Evolutionary conservation across 1,139 yeast species (phyloP).

Genomic region (Candida albicans): DNA sequence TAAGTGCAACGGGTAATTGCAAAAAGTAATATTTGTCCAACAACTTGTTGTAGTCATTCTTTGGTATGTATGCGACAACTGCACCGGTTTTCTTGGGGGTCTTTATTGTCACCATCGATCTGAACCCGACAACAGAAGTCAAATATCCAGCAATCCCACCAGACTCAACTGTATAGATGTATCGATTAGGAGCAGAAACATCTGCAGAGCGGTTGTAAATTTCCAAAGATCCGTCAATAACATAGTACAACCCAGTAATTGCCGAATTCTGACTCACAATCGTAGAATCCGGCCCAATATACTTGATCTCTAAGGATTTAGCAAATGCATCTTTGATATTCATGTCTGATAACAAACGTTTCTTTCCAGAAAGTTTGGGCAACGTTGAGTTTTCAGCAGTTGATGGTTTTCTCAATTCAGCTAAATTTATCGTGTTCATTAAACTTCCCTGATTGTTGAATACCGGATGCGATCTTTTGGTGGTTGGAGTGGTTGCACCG

Average conservation of each 20-base stretch:
- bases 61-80: slow-evolving; percentile 72
- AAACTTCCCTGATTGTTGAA: slow-evolving; percentile 7
- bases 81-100: slow-evolving; percentile 54
- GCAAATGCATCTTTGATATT: slow-evolving; percentile 64
- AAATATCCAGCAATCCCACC: slow-evolving; percentile 92
- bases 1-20: slow-evolving; percentile 74
- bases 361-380: slow-evolving; percentile 2
- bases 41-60: slow-evolving; percentile 59
- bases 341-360: slow-evolving; percentile 9
- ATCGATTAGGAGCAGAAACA: slow-evolving; percentile 22
- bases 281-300: slow-evolving; percentile 52
- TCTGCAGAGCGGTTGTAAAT: slow-evolving; percentile 41
- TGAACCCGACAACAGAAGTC: slow-evolving; percentile 76
- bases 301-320: slow-evolving; percentile 56
- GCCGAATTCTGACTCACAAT: slow-evolving; percentile 65
- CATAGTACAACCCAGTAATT: slow-evolving; percentile 74
- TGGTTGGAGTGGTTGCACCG: slow-evolving; percentile 6
- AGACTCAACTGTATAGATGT: slow-evolving; percentile 58
- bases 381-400: neutral
- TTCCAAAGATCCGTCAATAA: slow-evolving; percentile 74
- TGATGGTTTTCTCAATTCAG: neutral
- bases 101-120: slow-evolving; percentile 70
- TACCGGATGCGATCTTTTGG: slow-evolving; percentile 5
- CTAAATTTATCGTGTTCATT: slow-evolving; percentile 13
- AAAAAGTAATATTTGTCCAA: slow-evolving; percentile 77